Percentiles rank a stretch among this genome's conserved stretches.
Conservation (phyloP, 164 flowering plant species). For the Stephania japonica region DNA sequence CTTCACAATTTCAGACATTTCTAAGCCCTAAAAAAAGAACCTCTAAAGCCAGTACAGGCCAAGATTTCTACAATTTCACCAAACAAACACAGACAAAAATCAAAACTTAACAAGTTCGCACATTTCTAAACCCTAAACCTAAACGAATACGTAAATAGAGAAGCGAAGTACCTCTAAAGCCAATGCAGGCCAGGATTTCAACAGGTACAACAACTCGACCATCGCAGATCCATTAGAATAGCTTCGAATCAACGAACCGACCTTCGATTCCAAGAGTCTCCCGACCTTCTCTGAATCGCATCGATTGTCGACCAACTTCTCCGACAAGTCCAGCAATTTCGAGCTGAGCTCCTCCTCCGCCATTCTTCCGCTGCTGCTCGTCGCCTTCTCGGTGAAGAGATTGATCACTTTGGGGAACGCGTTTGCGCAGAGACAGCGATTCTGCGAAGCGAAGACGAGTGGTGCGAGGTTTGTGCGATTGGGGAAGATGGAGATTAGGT, state of each 20-base stretch:
- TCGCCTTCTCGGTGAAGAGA: conserved; percentile 26
- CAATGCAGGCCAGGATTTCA: conserved; percentile 33
- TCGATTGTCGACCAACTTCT: conserved; percentile 27
- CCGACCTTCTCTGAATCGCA: conserved; percentile 24
- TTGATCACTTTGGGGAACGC: conserved; percentile 5
- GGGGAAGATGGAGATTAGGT: neutral
- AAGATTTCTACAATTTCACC: too few species aligned
- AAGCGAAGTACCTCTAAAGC: conserved; percentile 45
- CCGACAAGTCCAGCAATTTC: conserved; percentile 24
- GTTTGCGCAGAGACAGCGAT: conserved; percentile 6
- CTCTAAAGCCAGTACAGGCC: too few species aligned
- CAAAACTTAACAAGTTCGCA: too few species aligned
- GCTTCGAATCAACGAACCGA: conserved; percentile 23
- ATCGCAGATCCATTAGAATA: conserved; percentile 38
- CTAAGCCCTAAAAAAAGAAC: too few species aligned
- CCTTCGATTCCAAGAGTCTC: conserved; percentile 42
- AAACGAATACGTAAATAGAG: neutral
- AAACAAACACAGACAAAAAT: too few species aligned
- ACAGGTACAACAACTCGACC: conserved; percentile 46
- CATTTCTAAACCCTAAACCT: conserved; percentile 2
- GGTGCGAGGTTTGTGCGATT: neutral
- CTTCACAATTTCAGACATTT: too few species aligned
- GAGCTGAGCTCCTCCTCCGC: conserved; percentile 8
- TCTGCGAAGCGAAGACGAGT: conserved; percentile 1
- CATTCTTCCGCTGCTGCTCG: neutral